phyloP scores from a whole-genome alignment of 805 yeast species.

The Ogataea nakhonphanomensis region DNA sequence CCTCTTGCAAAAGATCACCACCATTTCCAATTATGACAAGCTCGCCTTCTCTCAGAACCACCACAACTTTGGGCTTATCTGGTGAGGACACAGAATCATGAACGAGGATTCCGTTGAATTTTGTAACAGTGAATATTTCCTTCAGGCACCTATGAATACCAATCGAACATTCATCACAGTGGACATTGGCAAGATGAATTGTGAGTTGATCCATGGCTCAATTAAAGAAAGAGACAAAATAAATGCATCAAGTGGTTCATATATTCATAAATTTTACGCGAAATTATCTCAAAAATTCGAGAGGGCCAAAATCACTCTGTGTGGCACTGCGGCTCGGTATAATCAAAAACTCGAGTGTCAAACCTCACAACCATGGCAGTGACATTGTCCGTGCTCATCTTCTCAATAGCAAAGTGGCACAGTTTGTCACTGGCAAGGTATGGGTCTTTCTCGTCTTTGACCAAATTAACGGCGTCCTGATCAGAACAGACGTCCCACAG shows the following conservation, averaged over 20 bases:
- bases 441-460: constrained; percentile 53
- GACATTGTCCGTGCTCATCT: constrained; percentile 83
- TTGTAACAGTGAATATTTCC: constrained; percentile 17
- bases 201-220: constrained; percentile 24
- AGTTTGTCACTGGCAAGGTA: constrained; percentile 63
- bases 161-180: constrained; percentile 51
- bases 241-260: neutral
- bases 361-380: constrained; percentile 85
- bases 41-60: constrained; percentile 25
- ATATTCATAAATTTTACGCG: constrained; percentile 6
- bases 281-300: constrained; percentile 7
- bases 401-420: constrained; percentile 70
- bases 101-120: constrained; percentile 14
- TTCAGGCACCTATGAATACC: constrained; percentile 33
- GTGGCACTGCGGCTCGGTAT: constrained; percentile 13
- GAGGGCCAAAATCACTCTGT: constrained; percentile 1
- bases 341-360: constrained; percentile 41
- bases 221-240: neutral
- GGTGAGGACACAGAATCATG: constrained; percentile 2
- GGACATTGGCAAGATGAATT: constrained; percentile 43
- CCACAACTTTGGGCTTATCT: constrained; percentile 18
- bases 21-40: constrained; percentile 29
- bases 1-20: constrained; percentile 16
- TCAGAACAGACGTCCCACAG: constrained; percentile 94
- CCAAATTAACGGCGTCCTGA: constrained; percentile 74